These are phyloP conservation scores for Selenicereus undatus DNA, from an alignment of 148 eudicot genomes.

Conservation along the genomic window DNA sequence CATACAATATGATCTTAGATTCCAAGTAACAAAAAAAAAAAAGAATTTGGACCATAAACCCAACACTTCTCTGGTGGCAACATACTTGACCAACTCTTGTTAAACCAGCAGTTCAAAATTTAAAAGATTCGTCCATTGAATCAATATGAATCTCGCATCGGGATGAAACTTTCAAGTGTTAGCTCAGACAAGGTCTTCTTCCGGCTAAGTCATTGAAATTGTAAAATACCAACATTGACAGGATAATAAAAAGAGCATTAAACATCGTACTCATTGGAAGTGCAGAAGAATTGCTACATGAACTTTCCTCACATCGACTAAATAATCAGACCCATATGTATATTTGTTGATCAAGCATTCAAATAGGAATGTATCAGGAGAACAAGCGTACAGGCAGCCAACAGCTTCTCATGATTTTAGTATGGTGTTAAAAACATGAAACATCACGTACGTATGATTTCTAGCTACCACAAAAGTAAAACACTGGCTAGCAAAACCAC, in stretches of 20 bases:
- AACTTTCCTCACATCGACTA: neutral
- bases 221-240: constrained; percentile 16
- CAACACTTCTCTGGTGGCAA: constrained; percentile 56
- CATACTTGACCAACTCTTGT: constrained; percentile 85
- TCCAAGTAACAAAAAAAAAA: too few relatives aligned
- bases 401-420: neutral
- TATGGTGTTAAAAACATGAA: neutral
- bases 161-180: constrained; percentile 20
- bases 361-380: neutral
- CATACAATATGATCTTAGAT: too few relatives aligned
- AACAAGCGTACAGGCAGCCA: neutral
- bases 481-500: too few relatives aligned
- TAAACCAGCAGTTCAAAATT: constrained; percentile 50
- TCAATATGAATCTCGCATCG: constrained; percentile 54
- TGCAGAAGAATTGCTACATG: neutral
- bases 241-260: neutral
- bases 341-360: neutral
- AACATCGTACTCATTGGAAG: neutral
- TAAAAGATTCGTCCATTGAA: constrained; percentile 48
- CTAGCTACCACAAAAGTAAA: too few relatives aligned
- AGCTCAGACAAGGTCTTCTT: constrained; percentile 82
- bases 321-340: neutral
- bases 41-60: too few relatives aligned
- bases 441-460: neutral
- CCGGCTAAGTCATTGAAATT: constrained; percentile 93